Base-by-base conservation (phyloP, 2,329 filamentous ascomycete genomes). In the Mycosphaerella sp. region DNA sequence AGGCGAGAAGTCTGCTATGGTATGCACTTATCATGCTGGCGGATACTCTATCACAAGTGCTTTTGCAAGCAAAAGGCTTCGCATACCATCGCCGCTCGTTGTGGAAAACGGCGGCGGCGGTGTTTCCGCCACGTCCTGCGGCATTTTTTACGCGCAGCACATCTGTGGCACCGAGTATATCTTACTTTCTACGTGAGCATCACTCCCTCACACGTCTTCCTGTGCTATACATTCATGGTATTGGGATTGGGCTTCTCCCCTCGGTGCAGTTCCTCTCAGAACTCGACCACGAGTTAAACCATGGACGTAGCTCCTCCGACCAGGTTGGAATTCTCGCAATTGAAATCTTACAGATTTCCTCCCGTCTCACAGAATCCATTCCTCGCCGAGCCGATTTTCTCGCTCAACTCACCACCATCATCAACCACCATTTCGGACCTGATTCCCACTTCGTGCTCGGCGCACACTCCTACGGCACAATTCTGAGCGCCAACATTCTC, bases 181-280 rank as follows among this genome's bases (percentile, higher is more conserved):
- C 78, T 57, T 88, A 89, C 72, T 88, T 83, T 81, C 74, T 84
- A 62, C 78, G 79, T 1, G 80, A 81, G 4, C 84, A 87, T 64
- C 80, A 76, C 0, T 82, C 80, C 1, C 76, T 75, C 48, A 78
- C 73, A 1, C 74, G 74, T 41, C 69, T 79, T 0, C 85, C 85
- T 0, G 69, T 88, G 6, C 69, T 89, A 3, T 87, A 87, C 69
- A 75, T 87, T 45, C 85, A 88, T 61, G 85, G 85, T 12, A 86
- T 87, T 46, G 84, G 85, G 76, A 60, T 88, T 54, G 85, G 85
- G 0, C 75, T 88, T 2, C 79, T 80, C 64, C 78, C 83, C 0
- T 86, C 87, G 61, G 71, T 77, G 10, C 67, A 70, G 12, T 85
- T 85, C 62, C 70, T 88, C 1, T 66, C 69, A 34, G 75, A 78